Conservation (phyloP, 2,329 filamentous ascomycete genomes). For the Fonsecaea erecta region DNA sequence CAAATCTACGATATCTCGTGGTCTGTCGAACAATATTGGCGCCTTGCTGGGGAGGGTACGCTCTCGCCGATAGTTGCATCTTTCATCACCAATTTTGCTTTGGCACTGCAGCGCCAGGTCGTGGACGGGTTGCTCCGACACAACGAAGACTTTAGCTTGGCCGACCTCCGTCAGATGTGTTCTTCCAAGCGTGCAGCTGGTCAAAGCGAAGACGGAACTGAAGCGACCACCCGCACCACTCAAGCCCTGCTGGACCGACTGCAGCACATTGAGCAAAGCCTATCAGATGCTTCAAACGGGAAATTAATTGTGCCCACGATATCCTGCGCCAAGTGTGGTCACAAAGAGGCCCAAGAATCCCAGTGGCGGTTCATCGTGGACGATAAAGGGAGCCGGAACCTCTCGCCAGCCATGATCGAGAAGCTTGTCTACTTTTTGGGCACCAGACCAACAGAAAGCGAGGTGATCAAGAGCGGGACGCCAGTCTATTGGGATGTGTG, state of each 20-base stretch:
- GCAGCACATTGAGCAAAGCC: conserved; percentile 22
- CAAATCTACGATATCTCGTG: conserved; percentile 25
- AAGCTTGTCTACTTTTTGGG: conserved; percentile 36
- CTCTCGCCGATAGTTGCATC: conserved; percentile 34
- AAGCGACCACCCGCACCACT: conserved; percentile 8
- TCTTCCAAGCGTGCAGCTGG: conserved; percentile 16
- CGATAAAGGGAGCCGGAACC: not conserved
- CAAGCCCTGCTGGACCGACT: conserved; percentile 22
- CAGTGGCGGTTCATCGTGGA: conserved; percentile 9
- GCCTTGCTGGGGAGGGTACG: conserved; percentile 34
- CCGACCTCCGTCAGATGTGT: conserved; percentile 24
- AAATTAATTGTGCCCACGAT: not conserved
- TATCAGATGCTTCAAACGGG: conserved; percentile 18
- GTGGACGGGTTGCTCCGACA: conserved; percentile 32
- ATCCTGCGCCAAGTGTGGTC: conserved; percentile 26
- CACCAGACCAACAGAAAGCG: conserved; percentile 14
- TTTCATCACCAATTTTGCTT: conserved; percentile 37
- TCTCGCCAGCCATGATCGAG: conserved; percentile 31
- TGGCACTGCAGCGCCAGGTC: conserved; percentile 32
- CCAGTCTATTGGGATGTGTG: conserved; percentile 36
- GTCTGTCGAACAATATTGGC: conserved; percentile 34
- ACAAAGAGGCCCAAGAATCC: conserved; percentile 31
- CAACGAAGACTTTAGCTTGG: conserved; percentile 27
- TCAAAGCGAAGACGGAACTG: not conserved
- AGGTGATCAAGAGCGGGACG: conserved; percentile 30